Evolutionary conservation across 2,329 filamentous ascomycete genomes (phyloP).

Genomic region (Westerdykella aurantiaca): DNA sequence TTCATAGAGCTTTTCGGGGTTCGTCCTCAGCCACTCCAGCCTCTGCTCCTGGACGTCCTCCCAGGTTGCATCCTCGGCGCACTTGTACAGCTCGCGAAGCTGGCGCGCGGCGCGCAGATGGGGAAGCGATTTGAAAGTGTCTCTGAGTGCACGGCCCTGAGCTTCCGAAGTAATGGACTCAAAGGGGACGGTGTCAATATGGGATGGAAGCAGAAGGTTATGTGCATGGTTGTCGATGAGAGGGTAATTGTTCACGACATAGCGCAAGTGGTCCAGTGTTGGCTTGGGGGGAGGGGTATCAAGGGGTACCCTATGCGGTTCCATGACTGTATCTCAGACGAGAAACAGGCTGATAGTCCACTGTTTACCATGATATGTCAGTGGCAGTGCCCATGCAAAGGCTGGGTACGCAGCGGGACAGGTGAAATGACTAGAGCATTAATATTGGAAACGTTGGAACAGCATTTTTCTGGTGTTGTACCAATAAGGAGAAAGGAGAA

Average conservation of each 20-base stretch:
- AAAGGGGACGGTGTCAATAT: slow-evolving; percentile 48
- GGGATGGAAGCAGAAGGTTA: slow-evolving; percentile 54
- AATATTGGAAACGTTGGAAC: no score
- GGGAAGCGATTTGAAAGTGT: slow-evolving; percentile 57
- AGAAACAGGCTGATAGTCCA: no score
- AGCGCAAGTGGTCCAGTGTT: slow-evolving; percentile 27
- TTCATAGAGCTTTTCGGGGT: slow-evolving; percentile 52
- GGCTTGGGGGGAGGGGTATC: slow-evolving; percentile 11
- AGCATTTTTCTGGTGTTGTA: no score
- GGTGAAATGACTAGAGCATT: no score
- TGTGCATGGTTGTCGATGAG: slow-evolving; percentile 72
- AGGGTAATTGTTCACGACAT: slow-evolving; percentile 42
- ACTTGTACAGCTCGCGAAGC: slow-evolving; percentile 59
- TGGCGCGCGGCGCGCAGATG: slow-evolving; percentile 66
- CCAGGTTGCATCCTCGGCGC: slow-evolving; percentile 54
- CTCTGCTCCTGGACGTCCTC: slow-evolving; percentile 48
- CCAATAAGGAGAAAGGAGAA: no score
- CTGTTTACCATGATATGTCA: no score
- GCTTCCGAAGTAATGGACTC: slow-evolving; percentile 69
- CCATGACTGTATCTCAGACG: no score
- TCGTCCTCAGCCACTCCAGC: slow-evolving; percentile 41
- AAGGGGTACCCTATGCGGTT: background rate
- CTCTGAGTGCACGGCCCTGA: slow-evolving; percentile 58
- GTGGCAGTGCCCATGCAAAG: slow-evolving; percentile 18
- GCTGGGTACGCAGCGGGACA: no score